Evolutionary conservation across 225 moss, liverwort and hornwort genomes (phyloP).

Genomic region (Physcomitrium patens): DNA sequence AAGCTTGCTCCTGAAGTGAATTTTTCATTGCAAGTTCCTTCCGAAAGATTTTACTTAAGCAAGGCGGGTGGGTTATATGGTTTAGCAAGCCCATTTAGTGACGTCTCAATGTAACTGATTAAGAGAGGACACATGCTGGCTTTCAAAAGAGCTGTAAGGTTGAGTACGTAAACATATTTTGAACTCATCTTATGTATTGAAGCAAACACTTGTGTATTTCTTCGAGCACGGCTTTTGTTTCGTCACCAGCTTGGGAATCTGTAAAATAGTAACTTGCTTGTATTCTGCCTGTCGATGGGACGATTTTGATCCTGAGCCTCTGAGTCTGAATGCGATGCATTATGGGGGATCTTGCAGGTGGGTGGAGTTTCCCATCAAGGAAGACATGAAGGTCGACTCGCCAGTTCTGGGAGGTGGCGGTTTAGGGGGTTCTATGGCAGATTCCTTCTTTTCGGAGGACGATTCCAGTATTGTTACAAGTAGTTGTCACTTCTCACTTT

Average conservation of each 20-base stretch:
- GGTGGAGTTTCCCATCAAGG: slow-evolving; percentile 20
- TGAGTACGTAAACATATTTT: neutral
- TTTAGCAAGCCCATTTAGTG: no score
- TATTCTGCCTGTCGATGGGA: neutral
- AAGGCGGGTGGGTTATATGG: no score
- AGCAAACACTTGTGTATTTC: neutral
- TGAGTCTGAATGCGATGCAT: neutral
- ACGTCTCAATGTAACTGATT: no score
- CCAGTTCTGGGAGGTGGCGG: slow-evolving; percentile 31
- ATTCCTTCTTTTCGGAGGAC: slow-evolving; percentile 37
- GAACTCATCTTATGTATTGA: neutral
- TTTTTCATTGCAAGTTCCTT: no score
- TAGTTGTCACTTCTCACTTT: slow-evolving; percentile 30
- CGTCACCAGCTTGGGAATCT: neutral
- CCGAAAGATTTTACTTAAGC: no score
- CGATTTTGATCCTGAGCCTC: neutral
- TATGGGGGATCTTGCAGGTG: slow-evolving; percentile 21
- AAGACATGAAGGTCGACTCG: slow-evolving; percentile 35
- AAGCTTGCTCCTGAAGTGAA: no score
- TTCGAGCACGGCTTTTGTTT: neutral
- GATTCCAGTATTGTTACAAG: slow-evolving; percentile 38
- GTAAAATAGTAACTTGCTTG: neutral
- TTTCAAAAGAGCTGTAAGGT: neutral
- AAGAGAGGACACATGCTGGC: neutral
- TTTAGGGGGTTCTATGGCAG: slow-evolving; percentile 34